Evolutionary conservation across 2,329 filamentous ascomycete genomes (phyloP), one percentile per base, ranked within the genome.

Genomic region (Fusarium dlaminii): DNA sequence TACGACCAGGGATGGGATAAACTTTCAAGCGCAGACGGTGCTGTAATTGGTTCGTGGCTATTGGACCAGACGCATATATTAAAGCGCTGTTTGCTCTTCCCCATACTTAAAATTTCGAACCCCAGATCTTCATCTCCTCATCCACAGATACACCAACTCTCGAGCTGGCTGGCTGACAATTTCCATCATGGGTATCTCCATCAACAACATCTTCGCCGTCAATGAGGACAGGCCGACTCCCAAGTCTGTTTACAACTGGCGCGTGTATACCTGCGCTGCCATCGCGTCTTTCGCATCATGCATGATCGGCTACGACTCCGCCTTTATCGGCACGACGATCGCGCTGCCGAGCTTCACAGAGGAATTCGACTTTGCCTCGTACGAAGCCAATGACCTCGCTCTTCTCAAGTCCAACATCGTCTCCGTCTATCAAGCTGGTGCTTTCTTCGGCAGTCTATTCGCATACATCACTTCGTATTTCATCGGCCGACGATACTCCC

Each of bases 311-410:
- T 89, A 88, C 70, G 93, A 94, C 80, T 92, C 89, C 52, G 91
- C 93, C 75, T 95, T 95, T 82, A 95, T 95, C 75, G 93, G 92
- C 72, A 93, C 91, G 0, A 95, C 93, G 2, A 84, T 95, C 37
- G 89, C 92, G 3, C 86, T 95, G 29, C 85, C 88, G 0, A 92
- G 92, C 0, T 95, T 95, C 82, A 86, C 85, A 27, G 77, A 85
- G 3, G 93, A 95, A 79, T 96, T 96, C 80, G 77, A 84, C 18
- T 91, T 95, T 75, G 84, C 81, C 3, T 77, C 83, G 5, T 88
- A 91, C 83, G 81, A 79, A 17, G 59, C 79, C 1, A 60, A 78
- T 6, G 78, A 88, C 22, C 83, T 90, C 36, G 87, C 90, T 40
- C 82, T 93, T 8, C 84, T 93, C 55, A 91, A 90, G 77, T 86